Conservation (phyloP, 345 rosid genomes). For the Reutealis trisperma region DNA sequence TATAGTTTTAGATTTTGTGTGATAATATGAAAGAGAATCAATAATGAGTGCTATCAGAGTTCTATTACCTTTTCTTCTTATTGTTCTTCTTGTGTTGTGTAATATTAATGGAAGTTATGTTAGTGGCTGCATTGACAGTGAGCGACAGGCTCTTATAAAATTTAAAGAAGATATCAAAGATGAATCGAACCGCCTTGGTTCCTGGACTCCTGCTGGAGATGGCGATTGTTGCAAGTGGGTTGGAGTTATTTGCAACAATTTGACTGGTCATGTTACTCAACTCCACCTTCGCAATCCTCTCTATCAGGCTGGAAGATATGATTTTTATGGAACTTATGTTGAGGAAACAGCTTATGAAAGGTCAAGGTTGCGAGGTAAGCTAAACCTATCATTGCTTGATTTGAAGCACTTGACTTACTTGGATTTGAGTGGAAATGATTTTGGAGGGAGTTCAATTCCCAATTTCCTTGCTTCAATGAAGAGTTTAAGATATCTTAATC, state of each 20-base stretch:
- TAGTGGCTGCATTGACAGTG: background rate
- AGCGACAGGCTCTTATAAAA: constrained; percentile 29
- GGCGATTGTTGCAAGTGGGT: constrained; percentile 29
- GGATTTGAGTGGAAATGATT: constrained; percentile 27
- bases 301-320: too few species aligned
- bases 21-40: too few species aligned
- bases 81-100: too few species aligned
- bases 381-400: constrained; percentile 24
- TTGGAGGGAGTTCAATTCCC: constrained; percentile 21
- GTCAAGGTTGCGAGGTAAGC: constrained; percentile 12
- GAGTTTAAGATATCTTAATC: constrained; percentile 26
- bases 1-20: too few species aligned
- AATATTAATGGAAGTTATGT: too few species aligned
- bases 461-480: constrained; percentile 23
- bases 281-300: background rate
- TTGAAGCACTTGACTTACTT: constrained; percentile 21
- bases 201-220: constrained; percentile 26
- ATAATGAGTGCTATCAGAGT: too few species aligned
- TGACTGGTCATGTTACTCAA: constrained; percentile 14
- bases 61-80: too few species aligned
- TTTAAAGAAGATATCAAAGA: constrained; percentile 21
- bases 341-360: background rate
- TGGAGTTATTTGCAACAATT: constrained; percentile 22
- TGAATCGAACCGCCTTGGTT: constrained; percentile 14
- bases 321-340: too few species aligned